Conservation (phyloP, 2,329 filamentous ascomycete genomes). For the Fusarium coffeatum region DNA sequence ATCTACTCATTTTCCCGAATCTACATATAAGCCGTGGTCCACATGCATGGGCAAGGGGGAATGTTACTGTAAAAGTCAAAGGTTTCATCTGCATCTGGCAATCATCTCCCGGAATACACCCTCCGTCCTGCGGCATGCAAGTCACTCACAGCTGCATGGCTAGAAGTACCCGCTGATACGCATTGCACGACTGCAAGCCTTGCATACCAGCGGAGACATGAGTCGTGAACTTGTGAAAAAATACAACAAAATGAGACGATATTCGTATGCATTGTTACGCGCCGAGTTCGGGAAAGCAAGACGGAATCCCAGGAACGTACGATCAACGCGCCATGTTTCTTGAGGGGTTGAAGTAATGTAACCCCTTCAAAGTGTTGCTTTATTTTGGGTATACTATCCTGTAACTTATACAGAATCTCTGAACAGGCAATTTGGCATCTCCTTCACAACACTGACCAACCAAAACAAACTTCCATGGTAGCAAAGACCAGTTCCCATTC, state of each 20-base stretch:
- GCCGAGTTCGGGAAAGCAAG: not conserved
- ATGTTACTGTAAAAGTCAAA: not conserved
- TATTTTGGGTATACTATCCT: not conserved
- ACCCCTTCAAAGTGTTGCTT: not conserved
- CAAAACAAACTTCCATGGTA: not conserved
- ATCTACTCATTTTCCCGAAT: not conserved
- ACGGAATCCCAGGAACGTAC: not conserved
- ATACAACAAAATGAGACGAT: not conserved
- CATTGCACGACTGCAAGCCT: not conserved
- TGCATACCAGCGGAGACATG: conserved; percentile 17
- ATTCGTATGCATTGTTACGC: conserved; percentile 6
- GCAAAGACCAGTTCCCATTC: conserved; percentile 29
- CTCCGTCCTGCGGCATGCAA: conserved; percentile 1
- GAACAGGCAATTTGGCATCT: not conserved
- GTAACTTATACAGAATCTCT: not conserved
- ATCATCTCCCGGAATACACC: conserved; percentile 3
- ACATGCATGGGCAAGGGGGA: not conserved
- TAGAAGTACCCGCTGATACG: conserved; percentile 1
- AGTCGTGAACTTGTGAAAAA: not conserved
- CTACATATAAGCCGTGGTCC: not conserved
- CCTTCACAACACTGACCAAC: not conserved
- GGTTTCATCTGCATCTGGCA: not conserved
- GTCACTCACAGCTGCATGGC: conserved; percentile 4
- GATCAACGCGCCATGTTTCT: not conserved
- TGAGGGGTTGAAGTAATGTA: not conserved